These are phyloP conservation scores for Silene uniflora DNA, from an alignment of 148 eudicot species.

Conservation along the genomic window DNA sequence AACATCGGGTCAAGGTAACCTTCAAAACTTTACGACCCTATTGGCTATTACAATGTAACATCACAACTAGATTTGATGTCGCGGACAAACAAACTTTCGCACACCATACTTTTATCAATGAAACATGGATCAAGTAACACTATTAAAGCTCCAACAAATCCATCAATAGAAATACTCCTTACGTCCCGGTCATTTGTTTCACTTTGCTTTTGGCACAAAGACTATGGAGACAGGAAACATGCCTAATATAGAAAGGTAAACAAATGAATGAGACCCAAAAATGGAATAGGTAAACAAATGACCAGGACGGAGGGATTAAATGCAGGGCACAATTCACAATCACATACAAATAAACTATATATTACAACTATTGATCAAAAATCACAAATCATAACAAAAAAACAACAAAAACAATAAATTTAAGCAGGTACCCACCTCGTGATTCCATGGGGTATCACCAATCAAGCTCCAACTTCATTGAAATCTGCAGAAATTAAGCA, in stretches of 20 bases:
- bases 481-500: background rate
- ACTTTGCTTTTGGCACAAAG: background rate
- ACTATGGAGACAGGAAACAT: background rate
- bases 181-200: no score
- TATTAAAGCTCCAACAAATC: background rate
- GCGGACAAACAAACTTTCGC: background rate
- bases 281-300: background rate
- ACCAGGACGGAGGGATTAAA: background rate
- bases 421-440: slow-evolving; percentile 14
- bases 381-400: background rate
- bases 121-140: background rate
- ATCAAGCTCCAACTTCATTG: slow-evolving; percentile 4
- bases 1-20: background rate
- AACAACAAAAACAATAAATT: background rate
- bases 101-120: background rate
- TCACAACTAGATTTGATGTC: background rate
- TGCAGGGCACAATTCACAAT: no score
- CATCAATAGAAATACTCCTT: no score
- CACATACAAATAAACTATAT: no score
- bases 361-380: background rate
- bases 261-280: no score
- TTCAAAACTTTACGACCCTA: background rate
- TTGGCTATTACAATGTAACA: background rate
- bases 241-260: no score
- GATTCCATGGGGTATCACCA: slow-evolving; percentile 14